Evolutionary conservation across 2,329 filamentous ascomycete genomes (phyloP).

Genomic region (Stromatinia cepivora): DNA sequence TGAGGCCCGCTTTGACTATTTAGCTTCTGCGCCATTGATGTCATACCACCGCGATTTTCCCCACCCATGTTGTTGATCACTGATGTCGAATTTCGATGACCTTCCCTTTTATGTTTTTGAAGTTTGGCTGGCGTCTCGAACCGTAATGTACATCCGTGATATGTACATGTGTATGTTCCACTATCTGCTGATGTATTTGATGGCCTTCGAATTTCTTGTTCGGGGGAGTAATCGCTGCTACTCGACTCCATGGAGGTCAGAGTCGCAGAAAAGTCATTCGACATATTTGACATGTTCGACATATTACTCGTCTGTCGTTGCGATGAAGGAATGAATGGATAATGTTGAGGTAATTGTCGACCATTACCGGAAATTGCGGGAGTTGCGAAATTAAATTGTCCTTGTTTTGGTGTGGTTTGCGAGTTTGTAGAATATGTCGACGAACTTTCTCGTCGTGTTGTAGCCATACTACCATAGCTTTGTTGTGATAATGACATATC

Average conservation of each 20-base stretch:
- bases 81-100: constrained; percentile 67
- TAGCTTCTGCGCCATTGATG: constrained; percentile 55
- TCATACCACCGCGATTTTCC: constrained; percentile 41
- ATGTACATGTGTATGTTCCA: constrained; percentile 94
- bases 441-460: constrained; percentile 44
- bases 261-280: constrained; percentile 39
- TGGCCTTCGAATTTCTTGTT: constrained; percentile 49
- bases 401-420: constrained; percentile 36
- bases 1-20: constrained; percentile 93
- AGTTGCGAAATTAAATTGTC: constrained; percentile 49
- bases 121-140: constrained; percentile 86
- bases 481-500: constrained; percentile 42
- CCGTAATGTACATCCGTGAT: constrained; percentile 82
- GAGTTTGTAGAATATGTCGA: constrained; percentile 40
- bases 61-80: constrained; percentile 44
- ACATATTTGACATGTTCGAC: constrained; percentile 30
- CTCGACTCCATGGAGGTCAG: constrained; percentile 46
- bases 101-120: constrained; percentile 94
- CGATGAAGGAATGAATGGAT: constrained; percentile 38
- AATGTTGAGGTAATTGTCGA: constrained; percentile 37
- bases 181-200: constrained; percentile 68
- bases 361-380: constrained; percentile 42
- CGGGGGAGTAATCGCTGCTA: constrained; percentile 42
- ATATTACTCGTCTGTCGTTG: constrained; percentile 33
- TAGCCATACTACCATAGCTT: constrained; percentile 47